These are phyloP conservation scores for Diaporthe vaccinii DNA, from an alignment of 2,329 filamentous ascomycete genomes.

Conservation along the genomic window DNA sequence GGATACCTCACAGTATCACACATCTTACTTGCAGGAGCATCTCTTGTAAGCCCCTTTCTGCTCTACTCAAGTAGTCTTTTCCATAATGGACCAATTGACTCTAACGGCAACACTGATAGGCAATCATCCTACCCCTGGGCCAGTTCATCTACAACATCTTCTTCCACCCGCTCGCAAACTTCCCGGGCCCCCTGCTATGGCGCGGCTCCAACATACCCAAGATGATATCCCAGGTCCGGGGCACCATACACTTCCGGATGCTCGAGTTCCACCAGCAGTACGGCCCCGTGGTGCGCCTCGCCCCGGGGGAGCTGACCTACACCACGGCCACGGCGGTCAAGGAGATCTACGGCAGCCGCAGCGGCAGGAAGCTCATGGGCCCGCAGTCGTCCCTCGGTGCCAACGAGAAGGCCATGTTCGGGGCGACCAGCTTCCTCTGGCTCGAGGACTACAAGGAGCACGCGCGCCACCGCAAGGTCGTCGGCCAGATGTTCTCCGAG, in stretches of 20 bases:
- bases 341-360: slow-evolving; percentile 40
- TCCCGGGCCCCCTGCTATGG: slow-evolving; percentile 38
- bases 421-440: slow-evolving; percentile 41
- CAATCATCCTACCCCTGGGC: background rate
- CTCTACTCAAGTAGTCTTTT: background rate
- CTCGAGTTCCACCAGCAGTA: slow-evolving; percentile 39
- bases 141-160: slow-evolving; percentile 41
- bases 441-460: slow-evolving; percentile 41
- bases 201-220: slow-evolving; percentile 41
- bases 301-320: slow-evolving; percentile 40
- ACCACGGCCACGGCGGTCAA: slow-evolving; percentile 33
- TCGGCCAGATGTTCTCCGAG: slow-evolving; percentile 48
- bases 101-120: background rate
- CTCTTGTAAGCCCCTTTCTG: background rate
- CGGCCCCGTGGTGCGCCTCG: slow-evolving; percentile 41
- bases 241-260: slow-evolving; percentile 39
- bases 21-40: background rate
- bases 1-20: slow-evolving; percentile 10
- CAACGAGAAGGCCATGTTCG: slow-evolving; percentile 42
- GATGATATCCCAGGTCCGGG: slow-evolving; percentile 37
- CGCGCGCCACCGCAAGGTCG: slow-evolving; percentile 43
- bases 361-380: slow-evolving; percentile 37
- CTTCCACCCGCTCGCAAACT: slow-evolving; percentile 40
- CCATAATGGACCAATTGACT: background rate
- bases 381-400: slow-evolving; percentile 39